Evolutionary conservation across 306 rosid genomes (phyloP).

Genomic region (Crataegus laevigata): DNA sequence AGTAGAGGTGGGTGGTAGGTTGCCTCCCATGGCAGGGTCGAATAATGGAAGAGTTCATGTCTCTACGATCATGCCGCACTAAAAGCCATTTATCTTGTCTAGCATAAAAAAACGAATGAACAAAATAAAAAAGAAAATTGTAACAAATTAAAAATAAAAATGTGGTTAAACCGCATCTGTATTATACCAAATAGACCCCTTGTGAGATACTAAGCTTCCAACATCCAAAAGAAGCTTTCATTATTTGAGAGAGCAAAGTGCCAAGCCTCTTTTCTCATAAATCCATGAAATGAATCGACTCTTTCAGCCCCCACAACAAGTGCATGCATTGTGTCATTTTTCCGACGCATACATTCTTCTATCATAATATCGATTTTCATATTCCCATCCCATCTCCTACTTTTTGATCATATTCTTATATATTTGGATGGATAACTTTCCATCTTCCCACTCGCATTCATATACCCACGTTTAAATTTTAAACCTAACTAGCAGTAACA

Average conservation of each 20-base stretch:
- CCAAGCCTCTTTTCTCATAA: background rate
- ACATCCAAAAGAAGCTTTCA: conserved; percentile 22
- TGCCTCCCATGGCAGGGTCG: conserved; percentile 66
- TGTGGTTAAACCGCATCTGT: conserved; percentile 19
- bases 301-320: conserved; percentile 12
- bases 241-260: conserved; percentile 3
- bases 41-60: conserved; percentile 53
- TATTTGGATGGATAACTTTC: background rate
- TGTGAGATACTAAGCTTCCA: conserved; percentile 45
- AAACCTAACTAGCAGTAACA: background rate
- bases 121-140: background rate
- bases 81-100: conserved; percentile 20
- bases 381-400: conserved; percentile 2
- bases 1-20: conserved; percentile 31
- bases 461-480: background rate
- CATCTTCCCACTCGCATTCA: background rate
- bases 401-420: background rate
- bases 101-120: background rate
- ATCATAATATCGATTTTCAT: conserved; percentile 21
- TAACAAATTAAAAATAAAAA: background rate
- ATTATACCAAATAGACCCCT: conserved; percentile 15
- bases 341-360: conserved; percentile 33
- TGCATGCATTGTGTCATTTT: conserved; percentile 41
- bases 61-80: conserved; percentile 56
- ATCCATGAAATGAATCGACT: conserved; percentile 11